These are phyloP conservation scores for Helianthus tuberosus DNA, from an alignment of 129 eudicot genomes.

Conservation along the genomic window DNA sequence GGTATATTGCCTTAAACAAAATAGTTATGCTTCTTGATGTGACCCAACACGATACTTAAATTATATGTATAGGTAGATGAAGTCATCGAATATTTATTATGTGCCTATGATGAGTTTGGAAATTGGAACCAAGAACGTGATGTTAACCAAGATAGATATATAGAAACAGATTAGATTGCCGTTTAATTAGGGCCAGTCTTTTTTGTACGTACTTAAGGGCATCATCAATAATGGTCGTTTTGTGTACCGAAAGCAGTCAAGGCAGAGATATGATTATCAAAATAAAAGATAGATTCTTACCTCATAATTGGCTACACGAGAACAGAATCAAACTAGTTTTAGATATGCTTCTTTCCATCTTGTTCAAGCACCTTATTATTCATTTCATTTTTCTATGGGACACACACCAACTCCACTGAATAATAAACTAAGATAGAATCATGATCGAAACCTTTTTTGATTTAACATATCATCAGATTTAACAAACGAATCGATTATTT, in stretches of 20 bases:
- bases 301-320: constrained; percentile 39
- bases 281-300: constrained; percentile 33
- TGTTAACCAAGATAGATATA: constrained; percentile 17
- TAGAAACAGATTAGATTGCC: constrained; percentile 10
- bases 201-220: background rate
- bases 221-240: constrained; percentile 12
- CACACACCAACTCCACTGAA: constrained; percentile 33
- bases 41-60: no score
- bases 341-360: constrained; percentile 21
- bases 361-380: constrained; percentile 33
- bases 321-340: constrained; percentile 28
- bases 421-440: background rate
- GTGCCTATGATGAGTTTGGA: background rate
- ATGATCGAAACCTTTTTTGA: background rate
- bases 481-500: background rate
- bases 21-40: no score
- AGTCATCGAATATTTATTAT: background rate
- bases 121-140: constrained; percentile 15
- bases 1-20: no score
- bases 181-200: constrained; percentile 26
- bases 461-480: background rate
- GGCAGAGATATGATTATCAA: constrained; percentile 16
- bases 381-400: constrained; percentile 11
- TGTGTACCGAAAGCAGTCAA: constrained; percentile 37
- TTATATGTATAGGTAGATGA: background rate